These are phyloP conservation scores for Naganishia cerealis DNA, from an alignment of 1,284 basidiomycete species.

Conservation along the genomic window DNA sequence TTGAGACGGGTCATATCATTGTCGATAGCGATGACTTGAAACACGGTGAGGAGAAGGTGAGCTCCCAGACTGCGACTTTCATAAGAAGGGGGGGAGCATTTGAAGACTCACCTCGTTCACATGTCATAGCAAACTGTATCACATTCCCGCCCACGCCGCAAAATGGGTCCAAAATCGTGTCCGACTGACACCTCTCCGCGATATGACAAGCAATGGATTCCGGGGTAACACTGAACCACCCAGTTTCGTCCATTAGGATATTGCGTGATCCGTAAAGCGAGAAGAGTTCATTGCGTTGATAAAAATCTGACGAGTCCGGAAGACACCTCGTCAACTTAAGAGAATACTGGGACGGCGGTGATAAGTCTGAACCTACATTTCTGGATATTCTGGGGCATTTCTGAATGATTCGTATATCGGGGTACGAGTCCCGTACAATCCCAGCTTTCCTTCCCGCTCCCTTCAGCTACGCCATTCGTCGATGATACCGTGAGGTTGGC, in stretches of 20 bases:
- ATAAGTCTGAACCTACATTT: conserved; percentile 67
- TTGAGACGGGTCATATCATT: conserved; percentile 76
- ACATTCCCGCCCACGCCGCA: conserved; percentile 97
- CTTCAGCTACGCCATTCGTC: not conserved
- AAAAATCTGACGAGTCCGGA: conserved; percentile 65
- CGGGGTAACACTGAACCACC: conserved; percentile 97
- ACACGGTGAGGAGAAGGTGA: not conserved
- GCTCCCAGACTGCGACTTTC: not conserved
- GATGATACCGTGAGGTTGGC: not conserved
- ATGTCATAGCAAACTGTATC: conserved; percentile 93
- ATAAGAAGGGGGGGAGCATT: conserved; percentile 20
- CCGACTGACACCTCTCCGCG: conserved; percentile 83
- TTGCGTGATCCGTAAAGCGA: conserved; percentile 68
- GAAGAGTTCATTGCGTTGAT: conserved; percentile 77
- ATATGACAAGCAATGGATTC: conserved; percentile 88
- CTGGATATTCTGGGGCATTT: conserved; percentile 72
- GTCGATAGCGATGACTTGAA: conserved; percentile 85
- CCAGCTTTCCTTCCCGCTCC: conserved; percentile 45
- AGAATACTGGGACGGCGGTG: not conserved
- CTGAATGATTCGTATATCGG: conserved; percentile 62
- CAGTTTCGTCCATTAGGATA: conserved; percentile 62
- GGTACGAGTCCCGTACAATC: conserved; percentile 72
- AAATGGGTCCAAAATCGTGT: conserved; percentile 74
- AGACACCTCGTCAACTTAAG: not conserved
- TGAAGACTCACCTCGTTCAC: conserved; percentile 69